Conservation (phyloP, 2,329 filamentous ascomycete genomes). For the Alternaria angustiovoidea region DNA sequence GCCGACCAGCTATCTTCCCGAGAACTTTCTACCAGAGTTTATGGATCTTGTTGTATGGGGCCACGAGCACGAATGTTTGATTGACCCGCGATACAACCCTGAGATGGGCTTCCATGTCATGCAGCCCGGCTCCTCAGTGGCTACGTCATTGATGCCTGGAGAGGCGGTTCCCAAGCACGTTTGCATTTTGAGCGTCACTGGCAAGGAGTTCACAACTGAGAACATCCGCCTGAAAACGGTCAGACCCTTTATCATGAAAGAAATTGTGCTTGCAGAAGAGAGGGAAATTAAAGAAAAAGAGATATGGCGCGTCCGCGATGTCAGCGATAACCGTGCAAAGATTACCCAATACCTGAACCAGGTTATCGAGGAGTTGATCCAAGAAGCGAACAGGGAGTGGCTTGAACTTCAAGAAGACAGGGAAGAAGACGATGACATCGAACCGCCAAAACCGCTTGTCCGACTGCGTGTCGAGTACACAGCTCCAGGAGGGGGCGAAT, state of each 20-base stretch:
- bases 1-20: conserved; percentile 90
- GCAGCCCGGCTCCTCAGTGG: conserved; percentile 95
- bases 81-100: conserved; percentile 82
- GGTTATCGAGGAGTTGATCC: conserved; percentile 86
- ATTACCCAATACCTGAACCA: conserved; percentile 78
- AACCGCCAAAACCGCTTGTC: conserved; percentile 81
- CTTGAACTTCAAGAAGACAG: conserved; percentile 68
- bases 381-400: conserved; percentile 84
- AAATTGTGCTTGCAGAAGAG: conserved; percentile 80
- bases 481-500: conserved; percentile 82
- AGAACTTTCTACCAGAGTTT: conserved; percentile 90
- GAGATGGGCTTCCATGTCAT: conserved; percentile 95
- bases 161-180: conserved; percentile 94
- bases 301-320: conserved; percentile 80
- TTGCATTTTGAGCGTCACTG: conserved; percentile 82
- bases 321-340: conserved; percentile 82
- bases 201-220: conserved; percentile 80
- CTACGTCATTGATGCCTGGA: conserved; percentile 87
- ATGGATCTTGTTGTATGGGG: conserved; percentile 95
- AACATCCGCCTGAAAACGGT: conserved; percentile 87
- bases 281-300: conserved; percentile 77
- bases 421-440: conserved; percentile 64
- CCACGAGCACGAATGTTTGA: conserved; percentile 95
- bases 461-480: conserved; percentile 91
- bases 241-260: conserved; percentile 86